Base-by-base conservation (phyloP, 768 basidiomycete species). In the Boletellus ananas region DNA sequence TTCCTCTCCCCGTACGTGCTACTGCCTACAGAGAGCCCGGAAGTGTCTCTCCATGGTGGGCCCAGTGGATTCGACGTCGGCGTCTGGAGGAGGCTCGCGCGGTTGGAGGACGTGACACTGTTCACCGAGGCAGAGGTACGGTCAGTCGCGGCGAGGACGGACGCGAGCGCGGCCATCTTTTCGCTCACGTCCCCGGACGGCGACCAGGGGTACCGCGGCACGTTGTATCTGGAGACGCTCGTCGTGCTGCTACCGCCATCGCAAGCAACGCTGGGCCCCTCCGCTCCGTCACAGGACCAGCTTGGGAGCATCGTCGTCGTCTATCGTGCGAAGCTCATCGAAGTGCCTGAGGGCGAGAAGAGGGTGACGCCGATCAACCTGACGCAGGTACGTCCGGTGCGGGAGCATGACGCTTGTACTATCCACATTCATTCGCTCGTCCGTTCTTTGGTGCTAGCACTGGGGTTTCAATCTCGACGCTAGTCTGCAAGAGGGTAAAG, bases 391-490 rank as follows among this genome's bases (percentile, higher is more conserved):
- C 34, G 74, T 52, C 51, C 38, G 47, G 3, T 14, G n/a, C 13
- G 20, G 4, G 37, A 17, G 35, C 34, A 8, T 7, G 33, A 11
- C 5, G 33, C 6, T 8, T n/a, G 36, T 2, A 17, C 39, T 25
- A 40, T 44, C 45, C 27, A n/a, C n/a, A 45, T 12, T 18, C 4
- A 27, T 23, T 27, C 29, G 11, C 10, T 11, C 11, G 11, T 29
- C 8, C 27, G 10, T 29, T 29, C 6, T 3, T 29, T 29, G 29
- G 3, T 11, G 1, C 42, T 50, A 89, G 85, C 87, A 89, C 64
- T 89, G 86, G 85, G 87, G 87, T 25, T 89, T 88, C 72, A 89
- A 90, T 60, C 77, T 89, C 11, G 83, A 87, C 31, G 86, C 84
- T 1, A 87, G 85, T 58, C 69, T 84, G 36, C 61, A 71, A 35